Percentiles rank a stretch among this genome's conserved stretches.
These are phyloP conservation scores for Globisporangium canariense DNA, from an alignment of 352 stramenopile genomes.

Conservation along the genomic window DNA sequence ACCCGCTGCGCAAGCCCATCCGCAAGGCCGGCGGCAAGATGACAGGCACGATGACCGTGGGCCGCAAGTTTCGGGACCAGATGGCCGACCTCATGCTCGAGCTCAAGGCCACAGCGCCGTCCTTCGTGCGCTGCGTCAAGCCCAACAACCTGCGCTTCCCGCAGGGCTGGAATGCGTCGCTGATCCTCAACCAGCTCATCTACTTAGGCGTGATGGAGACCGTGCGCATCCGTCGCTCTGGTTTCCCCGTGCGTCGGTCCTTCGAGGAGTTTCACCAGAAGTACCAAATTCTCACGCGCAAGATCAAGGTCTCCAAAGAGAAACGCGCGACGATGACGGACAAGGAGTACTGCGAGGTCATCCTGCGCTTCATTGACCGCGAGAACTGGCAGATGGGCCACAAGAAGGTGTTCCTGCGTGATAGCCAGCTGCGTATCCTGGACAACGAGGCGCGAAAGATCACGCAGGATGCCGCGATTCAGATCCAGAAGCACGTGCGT, in stretches of 20 bases:
- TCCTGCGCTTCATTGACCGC: constrained; percentile 70
- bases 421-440: constrained; percentile 76
- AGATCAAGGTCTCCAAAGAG: constrained; percentile 48
- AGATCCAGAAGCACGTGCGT: constrained; percentile 76
- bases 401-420: constrained; percentile 88
- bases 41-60: constrained; percentile 88
- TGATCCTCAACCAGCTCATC: constrained; percentile 89
- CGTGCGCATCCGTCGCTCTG: constrained; percentile 84
- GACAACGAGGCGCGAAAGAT: constrained; percentile 87
- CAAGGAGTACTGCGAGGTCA: constrained; percentile 83
- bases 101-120: constrained; percentile 75
- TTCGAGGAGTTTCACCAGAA: constrained; percentile 87
- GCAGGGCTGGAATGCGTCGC: constrained; percentile 79
- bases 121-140: constrained; percentile 92
- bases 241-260: constrained; percentile 82
- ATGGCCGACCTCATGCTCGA: constrained; percentile 88
- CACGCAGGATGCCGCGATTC: constrained; percentile 67
- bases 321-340: constrained; percentile 55
- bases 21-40: constrained; percentile 83
- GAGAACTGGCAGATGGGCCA: constrained; percentile 88
- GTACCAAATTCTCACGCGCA: constrained; percentile 84
- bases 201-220: constrained; percentile 90
- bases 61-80: constrained; percentile 88
- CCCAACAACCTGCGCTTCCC: constrained; percentile 89
- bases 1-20: constrained; percentile 59